Conservation (phyloP, 352 stramenopile species). For the Hyaloperonospora arabidopsidis region DNA sequence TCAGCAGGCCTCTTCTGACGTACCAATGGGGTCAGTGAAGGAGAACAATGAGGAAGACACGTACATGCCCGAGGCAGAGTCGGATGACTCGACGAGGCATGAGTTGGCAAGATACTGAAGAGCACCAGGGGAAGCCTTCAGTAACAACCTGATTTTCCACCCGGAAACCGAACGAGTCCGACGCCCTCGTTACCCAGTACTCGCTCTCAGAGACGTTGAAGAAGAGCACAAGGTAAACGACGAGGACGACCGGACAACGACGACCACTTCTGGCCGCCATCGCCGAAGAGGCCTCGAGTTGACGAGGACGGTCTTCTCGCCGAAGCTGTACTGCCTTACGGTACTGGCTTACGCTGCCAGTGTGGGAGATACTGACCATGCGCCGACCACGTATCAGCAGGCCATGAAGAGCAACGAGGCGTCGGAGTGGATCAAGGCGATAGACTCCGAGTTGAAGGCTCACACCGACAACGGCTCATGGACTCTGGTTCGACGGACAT, state of each 20-base stretch:
- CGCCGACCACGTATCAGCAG: not conserved
- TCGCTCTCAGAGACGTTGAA: too few species aligned
- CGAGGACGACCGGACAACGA: not conserved
- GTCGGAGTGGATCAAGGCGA: not conserved
- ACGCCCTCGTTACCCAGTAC: not conserved
- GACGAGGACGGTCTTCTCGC: not conserved
- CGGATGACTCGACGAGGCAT: not conserved
- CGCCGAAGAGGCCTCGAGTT: not conserved
- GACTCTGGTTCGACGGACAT: not conserved
- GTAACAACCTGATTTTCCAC: not conserved
- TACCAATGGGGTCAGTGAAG: too few species aligned
- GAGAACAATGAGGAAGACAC: too few species aligned
- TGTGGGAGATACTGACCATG: not conserved
- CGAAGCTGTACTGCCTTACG: not conserved
- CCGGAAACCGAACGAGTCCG: not conserved
- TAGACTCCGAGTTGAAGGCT: not conserved
- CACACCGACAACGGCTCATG: constrained; percentile 1
- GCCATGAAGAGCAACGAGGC: not conserved
- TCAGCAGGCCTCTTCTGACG: too few species aligned
- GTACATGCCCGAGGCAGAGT: not conserved
- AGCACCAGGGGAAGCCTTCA: not conserved
- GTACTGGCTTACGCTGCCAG: not conserved
- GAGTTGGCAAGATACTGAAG: not conserved
- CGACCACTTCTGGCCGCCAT: not conserved
- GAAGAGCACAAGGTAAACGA: not conserved